These are phyloP conservation scores for Xylaria cubensis DNA, from an alignment of 495 filamentous ascomycete genomes.

Conservation along the genomic window DNA sequence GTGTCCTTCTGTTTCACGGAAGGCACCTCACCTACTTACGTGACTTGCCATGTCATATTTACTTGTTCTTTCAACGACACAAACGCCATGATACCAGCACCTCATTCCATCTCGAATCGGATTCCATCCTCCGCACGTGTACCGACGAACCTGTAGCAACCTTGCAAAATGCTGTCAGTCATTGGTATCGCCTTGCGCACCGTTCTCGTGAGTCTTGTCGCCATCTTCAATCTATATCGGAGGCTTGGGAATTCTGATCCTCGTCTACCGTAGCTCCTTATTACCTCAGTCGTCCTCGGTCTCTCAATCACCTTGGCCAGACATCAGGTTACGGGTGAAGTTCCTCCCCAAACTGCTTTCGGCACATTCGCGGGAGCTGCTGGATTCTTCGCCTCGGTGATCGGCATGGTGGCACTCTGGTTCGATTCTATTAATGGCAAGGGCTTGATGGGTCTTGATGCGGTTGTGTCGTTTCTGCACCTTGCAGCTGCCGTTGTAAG, in stretches of 20 bases:
- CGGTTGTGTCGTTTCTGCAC: slow-evolving; percentile 25
- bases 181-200: slow-evolving; percentile 9
- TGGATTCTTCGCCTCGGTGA: slow-evolving; percentile 38
- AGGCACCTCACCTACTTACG: neutral
- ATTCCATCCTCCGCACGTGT: neutral
- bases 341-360: slow-evolving; percentile 41
- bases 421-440: slow-evolving; percentile 31
- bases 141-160: neutral
- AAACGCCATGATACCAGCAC: neutral
- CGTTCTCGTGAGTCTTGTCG: slow-evolving; percentile 15
- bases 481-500: slow-evolving; percentile 23
- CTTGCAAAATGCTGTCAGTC: slow-evolving; percentile 16
- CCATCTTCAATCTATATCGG: neutral
- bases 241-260: neutral
- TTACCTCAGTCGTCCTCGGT: slow-evolving; percentile 47
- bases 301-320: slow-evolving; percentile 47
- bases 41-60: neutral
- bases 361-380: slow-evolving; percentile 43
- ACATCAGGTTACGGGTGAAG: slow-evolving; percentile 36
- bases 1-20: neutral
- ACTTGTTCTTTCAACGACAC: neutral
- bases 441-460: slow-evolving; percentile 39
- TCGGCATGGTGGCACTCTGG: slow-evolving; percentile 38
- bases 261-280: slow-evolving; percentile 37
- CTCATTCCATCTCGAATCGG: neutral